Conservation (phyloP, 2,329 filamentous ascomycete species). For the Fusarium clavum region DNA sequence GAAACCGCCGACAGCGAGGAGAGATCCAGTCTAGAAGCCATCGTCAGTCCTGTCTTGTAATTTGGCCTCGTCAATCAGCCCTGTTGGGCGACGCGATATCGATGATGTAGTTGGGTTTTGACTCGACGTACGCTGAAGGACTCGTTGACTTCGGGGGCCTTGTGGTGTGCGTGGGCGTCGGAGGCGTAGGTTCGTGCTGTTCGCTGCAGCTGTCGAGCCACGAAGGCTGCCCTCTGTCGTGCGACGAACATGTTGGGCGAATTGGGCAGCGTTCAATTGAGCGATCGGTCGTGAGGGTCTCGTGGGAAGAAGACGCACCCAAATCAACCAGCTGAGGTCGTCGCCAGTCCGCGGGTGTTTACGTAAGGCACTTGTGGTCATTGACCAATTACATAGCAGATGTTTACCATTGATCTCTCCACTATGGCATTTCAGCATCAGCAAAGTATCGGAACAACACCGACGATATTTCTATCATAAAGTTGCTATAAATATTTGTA, state of each 20-base stretch:
- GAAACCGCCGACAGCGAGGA: conserved; percentile 58
- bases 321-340: conserved; percentile 47
- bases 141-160: conserved; percentile 63
- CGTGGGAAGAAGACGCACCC: conserved; percentile 40
- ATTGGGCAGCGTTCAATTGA: conserved; percentile 51
- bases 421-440: conserved; percentile 1
- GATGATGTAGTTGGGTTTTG: conserved; percentile 30
- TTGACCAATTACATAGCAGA: conserved; percentile 40
- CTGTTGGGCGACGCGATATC: conserved; percentile 8
- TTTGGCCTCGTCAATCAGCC: neutral
- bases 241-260: conserved; percentile 55
- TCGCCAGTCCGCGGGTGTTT: conserved; percentile 45
- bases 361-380: conserved; percentile 43
- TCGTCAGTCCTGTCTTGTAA: conserved; percentile 28
- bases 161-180: conserved; percentile 61
- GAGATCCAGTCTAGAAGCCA: conserved; percentile 60
- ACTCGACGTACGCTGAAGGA: conserved; percentile 67
- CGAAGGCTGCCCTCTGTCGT: conserved; percentile 58
- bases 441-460: neutral
- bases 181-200: conserved; percentile 65
- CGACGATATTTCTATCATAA: neutral
- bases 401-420: conserved; percentile 34
- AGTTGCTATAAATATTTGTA: neutral
- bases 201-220: conserved; percentile 53
- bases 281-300: conserved; percentile 46